Evolutionary conservation across 495 filamentous ascomycete genomes (phyloP).

Genomic region (Jackrogersella multiformis): DNA sequence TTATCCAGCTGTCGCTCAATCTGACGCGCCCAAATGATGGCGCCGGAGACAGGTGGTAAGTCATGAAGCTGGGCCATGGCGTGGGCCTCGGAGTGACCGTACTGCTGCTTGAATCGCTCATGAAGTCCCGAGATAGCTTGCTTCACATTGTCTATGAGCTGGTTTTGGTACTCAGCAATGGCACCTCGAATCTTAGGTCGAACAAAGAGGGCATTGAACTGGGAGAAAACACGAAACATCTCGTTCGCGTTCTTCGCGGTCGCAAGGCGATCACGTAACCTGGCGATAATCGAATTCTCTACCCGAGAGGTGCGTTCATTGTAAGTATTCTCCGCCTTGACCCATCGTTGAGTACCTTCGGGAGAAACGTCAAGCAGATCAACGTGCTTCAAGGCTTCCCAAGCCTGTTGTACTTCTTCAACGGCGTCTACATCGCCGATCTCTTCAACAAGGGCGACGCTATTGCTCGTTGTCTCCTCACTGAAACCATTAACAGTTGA

Average conservation of each 20-base stretch:
- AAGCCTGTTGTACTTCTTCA: slow-evolving; percentile 93
- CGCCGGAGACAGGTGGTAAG: slow-evolving; percentile 92
- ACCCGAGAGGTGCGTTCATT: slow-evolving; percentile 96
- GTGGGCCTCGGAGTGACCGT: slow-evolving; percentile 96
- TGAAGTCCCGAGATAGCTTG: slow-evolving; percentile 91
- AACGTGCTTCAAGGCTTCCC: slow-evolving; percentile 89
- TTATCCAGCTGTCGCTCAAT: slow-evolving; percentile 93
- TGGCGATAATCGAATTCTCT: slow-evolving; percentile 98
- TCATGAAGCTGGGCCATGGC: slow-evolving; percentile 97
- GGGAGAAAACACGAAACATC: slow-evolving; percentile 99
- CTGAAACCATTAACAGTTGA: slow-evolving; percentile 58
- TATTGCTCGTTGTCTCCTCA: slow-evolving; percentile 64
- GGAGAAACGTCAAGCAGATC: slow-evolving; percentile 92
- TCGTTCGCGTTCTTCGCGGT: slow-evolving; percentile 96
- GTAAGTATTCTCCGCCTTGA: slow-evolving; percentile 90
- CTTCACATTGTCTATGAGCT: slow-evolving; percentile 97
- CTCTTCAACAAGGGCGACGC: slow-evolving; percentile 81
- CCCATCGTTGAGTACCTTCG: slow-evolving; percentile 90
- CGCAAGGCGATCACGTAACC: slow-evolving; percentile 89
- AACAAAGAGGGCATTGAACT: slow-evolving; percentile 98
- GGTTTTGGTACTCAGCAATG: slow-evolving; percentile 96
- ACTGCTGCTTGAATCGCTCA: slow-evolving; percentile 97
- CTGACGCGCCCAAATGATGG: slow-evolving; percentile 96
- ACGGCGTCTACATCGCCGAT: slow-evolving; percentile 99
- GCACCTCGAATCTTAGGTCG: slow-evolving; percentile 96